A percentile compares a stretch with the other conserved stretches of the same genome.
These are phyloP conservation scores for Dryas octopetala DNA, from an alignment of 306 rosid genomes.

Conservation along the genomic window DNA sequence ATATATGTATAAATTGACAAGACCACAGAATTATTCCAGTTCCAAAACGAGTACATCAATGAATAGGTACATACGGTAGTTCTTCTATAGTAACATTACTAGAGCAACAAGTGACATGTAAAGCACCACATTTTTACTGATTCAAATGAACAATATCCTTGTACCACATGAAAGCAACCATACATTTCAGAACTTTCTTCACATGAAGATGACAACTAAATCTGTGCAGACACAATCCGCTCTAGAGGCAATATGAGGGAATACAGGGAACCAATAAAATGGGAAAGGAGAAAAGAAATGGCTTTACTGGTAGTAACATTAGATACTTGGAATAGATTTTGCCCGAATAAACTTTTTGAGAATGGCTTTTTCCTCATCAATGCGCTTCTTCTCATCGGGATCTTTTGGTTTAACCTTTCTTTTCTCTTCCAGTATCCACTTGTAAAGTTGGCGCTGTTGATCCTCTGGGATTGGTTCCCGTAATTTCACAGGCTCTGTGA, in stretches of 20 bases:
- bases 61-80: background rate
- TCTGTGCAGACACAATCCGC: conserved; percentile 25
- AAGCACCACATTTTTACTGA: background rate
- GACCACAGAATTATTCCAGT: conserved; percentile 8
- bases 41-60: conserved; percentile 2
- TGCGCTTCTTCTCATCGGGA: conserved; percentile 64
- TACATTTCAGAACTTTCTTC: background rate
- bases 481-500: conserved; percentile 45
- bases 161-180: conserved; percentile 8
- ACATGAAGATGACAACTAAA: background rate
- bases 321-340: conserved; percentile 71
- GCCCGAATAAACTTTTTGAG: conserved; percentile 74
- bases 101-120: background rate
- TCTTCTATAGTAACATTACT: background rate
- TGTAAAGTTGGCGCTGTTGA: conserved; percentile 75
- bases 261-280: conserved; percentile 19
- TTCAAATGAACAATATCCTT: background rate
- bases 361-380: conserved; percentile 88
- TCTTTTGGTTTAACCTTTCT: conserved; percentile 72
- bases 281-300: conserved; percentile 20
- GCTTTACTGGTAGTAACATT: conserved; percentile 5
- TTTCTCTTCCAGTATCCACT: conserved; percentile 94
- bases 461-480: conserved; percentile 65
- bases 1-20: conserved; percentile 12
- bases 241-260: conserved; percentile 16